phyloP scores from a whole-genome alignment of 148 eudicot species.

The Rhododendron kiyosumense region DNA sequence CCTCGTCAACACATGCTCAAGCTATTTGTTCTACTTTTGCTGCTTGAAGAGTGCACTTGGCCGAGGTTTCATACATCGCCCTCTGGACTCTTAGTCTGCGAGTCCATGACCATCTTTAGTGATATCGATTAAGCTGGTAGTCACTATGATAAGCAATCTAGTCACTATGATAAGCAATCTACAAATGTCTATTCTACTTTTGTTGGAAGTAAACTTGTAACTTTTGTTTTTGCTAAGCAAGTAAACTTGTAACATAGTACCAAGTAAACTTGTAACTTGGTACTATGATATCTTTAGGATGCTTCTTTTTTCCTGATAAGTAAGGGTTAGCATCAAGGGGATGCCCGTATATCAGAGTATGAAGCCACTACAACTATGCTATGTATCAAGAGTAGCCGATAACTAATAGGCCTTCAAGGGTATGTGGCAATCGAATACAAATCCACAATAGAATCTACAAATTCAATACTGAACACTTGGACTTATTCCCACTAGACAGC shows the following conservation, averaged over 20 bases:
- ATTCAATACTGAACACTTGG: neutral
- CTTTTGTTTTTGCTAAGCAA: neutral
- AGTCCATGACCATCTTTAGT: neutral
- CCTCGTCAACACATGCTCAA: neutral
- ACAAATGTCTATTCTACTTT: neutral
- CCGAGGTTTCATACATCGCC: neutral
- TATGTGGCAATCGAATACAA: neutral
- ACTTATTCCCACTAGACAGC: neutral
- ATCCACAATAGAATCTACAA: neutral
- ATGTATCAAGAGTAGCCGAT: neutral
- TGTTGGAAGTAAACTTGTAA: neutral
- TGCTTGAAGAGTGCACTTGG: neutral
- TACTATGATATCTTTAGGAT: neutral
- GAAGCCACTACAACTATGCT: neutral
- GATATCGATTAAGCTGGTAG: neutral
- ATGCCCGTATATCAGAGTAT: neutral
- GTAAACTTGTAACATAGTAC: neutral
- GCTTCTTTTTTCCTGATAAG: neutral
- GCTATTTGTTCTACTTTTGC: neutral
- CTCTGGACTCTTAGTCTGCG: neutral
- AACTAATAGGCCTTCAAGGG: neutral
- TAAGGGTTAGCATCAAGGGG: neutral
- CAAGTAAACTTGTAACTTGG: neutral
- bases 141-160: neutral
- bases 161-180: neutral